Percentiles rank a stretch among this genome's conserved stretches.
Evolutionary conservation across 139 green algal genomes (phyloP).

Genomic region (Chlamydomonas incerta): DNA sequence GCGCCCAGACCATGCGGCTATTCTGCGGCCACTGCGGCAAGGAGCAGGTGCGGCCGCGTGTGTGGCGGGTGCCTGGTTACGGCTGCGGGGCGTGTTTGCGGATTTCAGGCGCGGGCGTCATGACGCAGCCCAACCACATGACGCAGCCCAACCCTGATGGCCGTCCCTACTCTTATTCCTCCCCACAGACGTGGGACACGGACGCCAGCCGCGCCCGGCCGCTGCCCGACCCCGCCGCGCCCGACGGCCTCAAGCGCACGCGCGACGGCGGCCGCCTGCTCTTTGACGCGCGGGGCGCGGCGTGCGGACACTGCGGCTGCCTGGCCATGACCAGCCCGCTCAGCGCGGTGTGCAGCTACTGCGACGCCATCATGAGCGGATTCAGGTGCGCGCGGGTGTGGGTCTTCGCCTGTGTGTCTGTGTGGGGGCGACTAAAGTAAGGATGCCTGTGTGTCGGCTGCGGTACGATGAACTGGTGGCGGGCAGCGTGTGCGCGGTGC

Average conservation of each 20-base stretch:
- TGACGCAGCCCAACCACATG: too few relatives aligned
- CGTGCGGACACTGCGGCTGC: constrained; percentile 16
- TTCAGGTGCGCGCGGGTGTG: constrained; percentile 30
- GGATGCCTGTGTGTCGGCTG: too few relatives aligned
- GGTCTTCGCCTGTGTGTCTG: too few relatives aligned
- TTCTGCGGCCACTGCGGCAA: constrained; percentile 44
- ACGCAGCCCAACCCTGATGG: too few relatives aligned
- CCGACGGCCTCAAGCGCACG: constrained; percentile 40
- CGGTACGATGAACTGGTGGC: too few relatives aligned
- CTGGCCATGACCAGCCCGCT: constrained; percentile 29
- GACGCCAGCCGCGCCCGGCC: not conserved
- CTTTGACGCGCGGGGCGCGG: constrained; percentile 11
- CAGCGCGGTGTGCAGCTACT: constrained; percentile 36
- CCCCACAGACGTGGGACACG: constrained; percentile 24
- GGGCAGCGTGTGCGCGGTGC: too few relatives aligned
- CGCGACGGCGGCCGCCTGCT: constrained; percentile 15
- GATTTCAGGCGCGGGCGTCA: too few relatives aligned
- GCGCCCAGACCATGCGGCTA: not conserved
- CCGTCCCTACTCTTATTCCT: not conserved
- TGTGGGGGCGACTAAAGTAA: too few relatives aligned
- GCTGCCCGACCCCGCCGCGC: constrained; percentile 13
- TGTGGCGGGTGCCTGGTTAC: not conserved
- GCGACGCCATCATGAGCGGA: not conserved
- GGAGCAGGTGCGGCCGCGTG: constrained; percentile 21
- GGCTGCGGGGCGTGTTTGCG: too few relatives aligned